phyloP scores from a whole-genome alignment of 108 stramenopile genomes.

The Fragilariopsis cylindrus region DNA sequence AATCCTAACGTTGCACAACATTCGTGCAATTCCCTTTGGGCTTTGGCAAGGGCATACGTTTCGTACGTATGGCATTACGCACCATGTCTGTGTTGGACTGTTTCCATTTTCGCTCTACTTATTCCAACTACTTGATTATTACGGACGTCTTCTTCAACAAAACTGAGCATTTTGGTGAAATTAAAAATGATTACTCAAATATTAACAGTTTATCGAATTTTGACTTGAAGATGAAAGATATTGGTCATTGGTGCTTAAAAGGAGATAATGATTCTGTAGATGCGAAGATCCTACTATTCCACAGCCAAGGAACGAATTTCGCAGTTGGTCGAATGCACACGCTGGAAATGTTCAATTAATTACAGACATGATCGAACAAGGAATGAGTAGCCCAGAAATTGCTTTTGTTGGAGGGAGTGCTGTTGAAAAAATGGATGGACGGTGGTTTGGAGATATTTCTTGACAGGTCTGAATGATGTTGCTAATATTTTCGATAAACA shows the following conservation, averaged over 20 bases:
- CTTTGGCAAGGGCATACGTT: conserved; percentile 20
- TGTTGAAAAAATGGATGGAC: conserved; percentile 82
- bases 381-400: conserved; percentile 47
- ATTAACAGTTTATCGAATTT: conserved; percentile 47
- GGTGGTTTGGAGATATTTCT: conserved; percentile 65
- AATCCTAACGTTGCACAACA: neutral
- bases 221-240: conserved; percentile 58
- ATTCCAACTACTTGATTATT: conserved; percentile 28
- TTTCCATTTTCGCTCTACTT: conserved; percentile 16
- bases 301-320: conserved; percentile 43
- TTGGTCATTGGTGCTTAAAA: conserved; percentile 66
- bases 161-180: conserved; percentile 48
- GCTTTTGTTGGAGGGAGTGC: conserved; percentile 81
- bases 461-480: conserved; percentile 15
- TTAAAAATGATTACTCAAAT: conserved; percentile 53
- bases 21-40: neutral
- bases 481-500: conserved; percentile 29
- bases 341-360: conserved; percentile 44
- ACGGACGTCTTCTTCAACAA: conserved; percentile 48
- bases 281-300: conserved; percentile 80
- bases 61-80: conserved; percentile 28
- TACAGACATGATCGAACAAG: conserved; percentile 11
- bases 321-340: conserved; percentile 58
- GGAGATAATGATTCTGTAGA: conserved; percentile 68
- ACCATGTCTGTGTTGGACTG: conserved; percentile 23